These are phyloP conservation scores for Falciphora oryzae DNA, from an alignment of 2,329 filamentous ascomycete genomes.

Conservation along the genomic window DNA sequence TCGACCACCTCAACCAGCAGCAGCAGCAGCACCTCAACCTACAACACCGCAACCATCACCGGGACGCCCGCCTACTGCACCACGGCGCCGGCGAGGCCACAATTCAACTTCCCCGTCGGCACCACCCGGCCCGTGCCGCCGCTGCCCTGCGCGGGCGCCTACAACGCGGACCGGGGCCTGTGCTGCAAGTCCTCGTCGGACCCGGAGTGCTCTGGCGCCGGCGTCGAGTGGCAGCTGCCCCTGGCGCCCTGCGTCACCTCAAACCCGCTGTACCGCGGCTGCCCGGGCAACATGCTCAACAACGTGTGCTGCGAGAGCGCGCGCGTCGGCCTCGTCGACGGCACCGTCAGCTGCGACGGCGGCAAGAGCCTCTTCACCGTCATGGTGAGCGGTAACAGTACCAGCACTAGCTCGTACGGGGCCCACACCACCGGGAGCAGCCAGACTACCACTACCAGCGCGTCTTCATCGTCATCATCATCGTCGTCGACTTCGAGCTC, in stretches of 20 bases:
- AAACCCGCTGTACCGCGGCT: slow-evolving; percentile 9
- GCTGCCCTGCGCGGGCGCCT: slow-evolving; percentile 8
- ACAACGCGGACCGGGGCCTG: slow-evolving; percentile 4
- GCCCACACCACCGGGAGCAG: not conserved
- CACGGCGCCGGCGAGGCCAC: not conserved
- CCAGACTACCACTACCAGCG: not conserved
- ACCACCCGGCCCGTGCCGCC: slow-evolving; percentile 1
- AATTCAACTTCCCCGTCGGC: slow-evolving; percentile 2
- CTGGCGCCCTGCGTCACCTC: slow-evolving; percentile 5
- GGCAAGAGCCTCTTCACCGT: slow-evolving; percentile 9
- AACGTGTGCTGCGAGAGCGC: slow-evolving; percentile 10
- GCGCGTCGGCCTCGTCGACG: slow-evolving; percentile 1
- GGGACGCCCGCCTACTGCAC: slow-evolving; percentile 9
- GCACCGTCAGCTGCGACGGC: slow-evolving; percentile 22
- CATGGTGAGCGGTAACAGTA: not conserved
- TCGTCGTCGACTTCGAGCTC: not conserved
- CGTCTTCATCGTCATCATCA: not conserved
- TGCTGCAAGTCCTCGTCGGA: slow-evolving; percentile 8
- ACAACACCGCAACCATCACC: slow-evolving; percentile 8
- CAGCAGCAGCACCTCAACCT: slow-evolving; percentile 5
- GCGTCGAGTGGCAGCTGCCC: slow-evolving; percentile 10
- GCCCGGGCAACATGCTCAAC: slow-evolving; percentile 11
- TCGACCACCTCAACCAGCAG: slow-evolving; percentile 18
- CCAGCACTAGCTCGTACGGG: slow-evolving; percentile 5
- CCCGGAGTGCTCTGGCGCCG: not conserved